Evolutionary conservation across 2,329 filamentous ascomycete genomes (phyloP), one percentile per base, ranked within the genome.

Genomic region (Paradendryphiella salina): DNA sequence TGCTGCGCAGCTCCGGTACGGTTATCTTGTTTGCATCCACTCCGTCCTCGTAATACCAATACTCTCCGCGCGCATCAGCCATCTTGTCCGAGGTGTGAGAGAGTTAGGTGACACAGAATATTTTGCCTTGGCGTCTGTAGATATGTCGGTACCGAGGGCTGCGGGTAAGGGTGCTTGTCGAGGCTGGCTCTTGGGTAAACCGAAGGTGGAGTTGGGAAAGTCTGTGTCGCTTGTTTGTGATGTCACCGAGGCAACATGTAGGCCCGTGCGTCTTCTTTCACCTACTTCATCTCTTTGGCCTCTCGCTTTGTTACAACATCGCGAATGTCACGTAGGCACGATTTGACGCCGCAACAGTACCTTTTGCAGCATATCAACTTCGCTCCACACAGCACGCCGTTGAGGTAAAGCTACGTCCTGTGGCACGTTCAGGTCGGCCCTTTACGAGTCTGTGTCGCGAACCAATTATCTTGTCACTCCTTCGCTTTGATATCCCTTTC

Each of bases 11-110:
- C 37, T 88, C 88, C 21, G 94, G 91, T 41, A 97, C 85, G 1
- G 91, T 97, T 57, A 97, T 83, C 58, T 82, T 84, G 68, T 82
- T 81, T 15, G 94, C 85, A 71, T 99, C 90, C 72, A 96, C 97
- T 64, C 84, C 89, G 46, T 89, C 82, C 68, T 92, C 85, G 26
- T 97, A 85, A 72, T 97, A 99, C 66, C 67, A 71, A 60, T 71
- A 69, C 45, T 72, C 69, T 44, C 64, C 68, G 33, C 67, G 67
- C 41, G 66, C 63, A 48, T 71, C 67, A 26, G 69, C 67, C 69
- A 72, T 72, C 26, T 36, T 40, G 35, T 49, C 36, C 32, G 11
- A 14, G 29, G 2, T 28, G 32, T 47, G 48, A 14, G 17, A 20
- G 20, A 33, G 21, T 42, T 15, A 23, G 11, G 18, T 5, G 13